These are phyloP conservation scores for Leccinum imitatum DNA, from an alignment of 768 basidiomycete species.

Conservation along the genomic window DNA sequence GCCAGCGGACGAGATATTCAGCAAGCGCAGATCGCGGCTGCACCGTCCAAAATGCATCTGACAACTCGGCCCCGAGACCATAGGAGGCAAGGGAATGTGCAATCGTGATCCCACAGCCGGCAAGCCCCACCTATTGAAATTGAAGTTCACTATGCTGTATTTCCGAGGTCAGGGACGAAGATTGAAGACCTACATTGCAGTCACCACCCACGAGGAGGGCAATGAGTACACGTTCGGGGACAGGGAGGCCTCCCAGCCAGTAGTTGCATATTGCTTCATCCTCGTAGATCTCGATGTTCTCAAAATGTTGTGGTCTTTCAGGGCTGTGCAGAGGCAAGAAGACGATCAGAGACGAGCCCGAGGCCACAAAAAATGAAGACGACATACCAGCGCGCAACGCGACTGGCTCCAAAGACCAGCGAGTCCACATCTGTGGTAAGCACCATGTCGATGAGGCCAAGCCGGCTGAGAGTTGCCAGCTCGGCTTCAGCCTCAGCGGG, in stretches of 20 bases:
- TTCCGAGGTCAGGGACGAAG: no score
- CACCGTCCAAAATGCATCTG: not conserved
- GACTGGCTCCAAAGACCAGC: not conserved
- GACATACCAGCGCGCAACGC: not conserved
- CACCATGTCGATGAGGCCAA: not conserved
- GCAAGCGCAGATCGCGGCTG: not conserved
- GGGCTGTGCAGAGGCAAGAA: not conserved
- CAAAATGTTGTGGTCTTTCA: not conserved
- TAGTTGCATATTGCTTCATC: not conserved
- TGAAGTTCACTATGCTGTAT: no score
- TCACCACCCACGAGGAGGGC: not conserved
- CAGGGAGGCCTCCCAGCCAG: not conserved
- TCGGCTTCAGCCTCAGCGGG: slow-evolving; percentile 2
- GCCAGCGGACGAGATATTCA: not conserved
- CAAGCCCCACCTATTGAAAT: not conserved
- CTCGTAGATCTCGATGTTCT: not conserved
- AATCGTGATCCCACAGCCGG: not conserved
- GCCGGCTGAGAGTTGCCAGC: not conserved
- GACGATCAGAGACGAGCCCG: not conserved
- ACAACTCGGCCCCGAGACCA: not conserved
- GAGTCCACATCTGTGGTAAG: not conserved
- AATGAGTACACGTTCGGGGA: not conserved
- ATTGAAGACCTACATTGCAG: not conserved
- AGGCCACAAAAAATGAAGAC: not conserved
- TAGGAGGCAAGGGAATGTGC: not conserved